Evolutionary conservation across 2,329 filamentous ascomycete species (phyloP), one percentile per base, ranked within the genome.

Genomic region (Penicillium polonicum): DNA sequence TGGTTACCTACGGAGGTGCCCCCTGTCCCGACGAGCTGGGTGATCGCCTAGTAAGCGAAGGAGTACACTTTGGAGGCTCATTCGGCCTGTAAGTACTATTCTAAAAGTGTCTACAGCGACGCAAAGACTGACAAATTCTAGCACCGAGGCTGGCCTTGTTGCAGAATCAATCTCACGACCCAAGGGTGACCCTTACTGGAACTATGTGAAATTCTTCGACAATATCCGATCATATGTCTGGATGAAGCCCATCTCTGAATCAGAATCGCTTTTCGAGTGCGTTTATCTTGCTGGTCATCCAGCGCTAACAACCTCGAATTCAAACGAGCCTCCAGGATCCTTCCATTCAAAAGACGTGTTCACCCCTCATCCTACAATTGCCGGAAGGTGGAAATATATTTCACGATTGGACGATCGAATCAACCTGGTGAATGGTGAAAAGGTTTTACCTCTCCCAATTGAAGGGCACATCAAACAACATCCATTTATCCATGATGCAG

Each of bases 91-190:
- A 62, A 61, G 75, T 68, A 38, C 5, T 17, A 6, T 29, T 8
- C n/a, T 29, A 10, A 2, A 13, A 1, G 12, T 43, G 39, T 3
- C 8, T 5, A n/a, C 1, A 9, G 2, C 5, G 7, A 17, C 36
- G 7, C 17, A 48, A 19, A 17, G 4, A 27, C 48, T 64, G 42
- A 68, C 62, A 42, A 38, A n/a, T 27, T 0, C 25, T 39, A 78
- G 76, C 52, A 78, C 77, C 8, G 77, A 79, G 59, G 74, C 76
- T 13, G 78, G 78, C 4, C 70, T 78, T 5, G 70, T 77, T 2
- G 76, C 75, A 13, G 76, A 78, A 52, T 79, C 77, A 1, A 72
- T 78, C 38, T 65, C 70, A 5, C 73, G 76, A 10, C 72, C 73
- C 3, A 67, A 66, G 3, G 69, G 61, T 2, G 75, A 78, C 45